Evolutionary conservation across 352 stramenopile species (phyloP).

Genomic region (Phytopythium litorale): DNA sequence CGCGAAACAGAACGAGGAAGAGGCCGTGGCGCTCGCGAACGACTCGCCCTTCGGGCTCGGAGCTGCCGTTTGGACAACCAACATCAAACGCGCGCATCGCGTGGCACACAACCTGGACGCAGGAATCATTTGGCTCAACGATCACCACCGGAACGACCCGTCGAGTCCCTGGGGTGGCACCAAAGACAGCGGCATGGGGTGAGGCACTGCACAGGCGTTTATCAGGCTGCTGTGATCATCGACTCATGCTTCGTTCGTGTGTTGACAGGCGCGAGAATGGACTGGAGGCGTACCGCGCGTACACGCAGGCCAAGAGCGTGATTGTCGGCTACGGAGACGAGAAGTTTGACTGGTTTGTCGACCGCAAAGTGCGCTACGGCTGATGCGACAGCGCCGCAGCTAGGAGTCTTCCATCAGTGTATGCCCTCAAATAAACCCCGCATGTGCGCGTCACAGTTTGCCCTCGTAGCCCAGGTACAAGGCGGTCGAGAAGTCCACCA

Average conservation of each 20-base stretch:
- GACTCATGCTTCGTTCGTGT: constrained; percentile 2
- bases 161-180: constrained; percentile 67
- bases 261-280: constrained; percentile 79
- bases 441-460: constrained; percentile 38
- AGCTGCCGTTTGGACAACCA: constrained; percentile 80
- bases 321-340: constrained; percentile 56
- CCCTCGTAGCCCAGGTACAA: constrained; percentile 69
- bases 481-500: constrained; percentile 77
- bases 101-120: constrained; percentile 81
- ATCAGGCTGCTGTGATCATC: neutral
- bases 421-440: neutral
- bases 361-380: constrained; percentile 53
- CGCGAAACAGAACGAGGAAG: constrained; percentile 50
- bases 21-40: constrained; percentile 78
- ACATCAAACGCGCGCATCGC: constrained; percentile 74
- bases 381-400: constrained; percentile 11
- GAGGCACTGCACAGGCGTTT: neutral
- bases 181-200: constrained; percentile 69
- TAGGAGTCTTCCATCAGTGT: neutral
- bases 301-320: constrained; percentile 78
- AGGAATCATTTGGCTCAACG: constrained; percentile 91
- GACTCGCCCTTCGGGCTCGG: constrained; percentile 79
- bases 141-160: constrained; percentile 57
- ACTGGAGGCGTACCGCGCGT: constrained; percentile 57
- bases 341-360: constrained; percentile 77